Evolutionary conservation across 345 rosid genomes (phyloP).

Genomic region (Lagerstroemia speciosa): DNA sequence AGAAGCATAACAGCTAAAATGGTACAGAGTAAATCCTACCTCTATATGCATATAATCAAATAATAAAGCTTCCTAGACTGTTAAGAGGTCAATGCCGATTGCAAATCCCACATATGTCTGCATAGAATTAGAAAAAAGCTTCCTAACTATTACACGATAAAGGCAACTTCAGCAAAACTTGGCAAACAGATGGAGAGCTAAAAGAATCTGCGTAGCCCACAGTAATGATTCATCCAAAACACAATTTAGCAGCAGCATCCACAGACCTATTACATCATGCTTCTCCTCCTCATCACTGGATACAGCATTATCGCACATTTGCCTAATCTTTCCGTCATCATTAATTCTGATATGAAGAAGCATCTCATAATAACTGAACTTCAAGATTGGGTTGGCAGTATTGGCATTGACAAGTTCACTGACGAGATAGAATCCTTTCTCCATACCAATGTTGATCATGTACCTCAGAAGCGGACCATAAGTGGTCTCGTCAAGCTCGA

Average conservation of each 20-base stretch:
- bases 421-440: constrained; percentile 45
- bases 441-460: constrained; percentile 59
- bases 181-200: not conserved
- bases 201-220: not conserved
- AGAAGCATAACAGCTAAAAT: not conserved
- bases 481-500: constrained; percentile 41
- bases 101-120: not conserved
- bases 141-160: not conserved
- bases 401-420: constrained; percentile 28
- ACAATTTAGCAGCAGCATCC: not conserved
- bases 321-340: constrained; percentile 43
- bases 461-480: constrained; percentile 60
- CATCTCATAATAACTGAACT: constrained; percentile 85
- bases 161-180: not conserved
- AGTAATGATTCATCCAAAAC: not conserved
- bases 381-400: constrained; percentile 25
- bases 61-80: not conserved
- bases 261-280: constrained; percentile 40
- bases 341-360: constrained; percentile 43
- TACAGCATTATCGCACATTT: constrained; percentile 35
- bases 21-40: not conserved
- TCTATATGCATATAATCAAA: not conserved
- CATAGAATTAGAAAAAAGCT: not conserved
- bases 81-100: not conserved
- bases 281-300: constrained; percentile 16